These are phyloP conservation scores for Neofusicoccum ribis DNA, from an alignment of 2,329 filamentous ascomycete genomes.

Conservation along the genomic window DNA sequence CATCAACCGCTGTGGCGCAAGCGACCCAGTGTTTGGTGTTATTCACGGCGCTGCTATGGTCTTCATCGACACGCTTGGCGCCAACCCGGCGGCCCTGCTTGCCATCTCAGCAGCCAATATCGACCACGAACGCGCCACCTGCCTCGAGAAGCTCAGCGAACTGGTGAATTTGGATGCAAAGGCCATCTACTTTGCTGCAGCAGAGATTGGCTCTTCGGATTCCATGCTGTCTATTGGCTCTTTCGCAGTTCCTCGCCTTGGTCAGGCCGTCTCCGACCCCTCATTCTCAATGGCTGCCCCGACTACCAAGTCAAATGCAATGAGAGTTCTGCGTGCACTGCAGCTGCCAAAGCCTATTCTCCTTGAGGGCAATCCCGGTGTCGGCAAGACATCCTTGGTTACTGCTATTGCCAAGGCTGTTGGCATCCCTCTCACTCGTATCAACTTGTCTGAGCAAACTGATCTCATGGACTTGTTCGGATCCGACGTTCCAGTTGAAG, in stretches of 20 bases:
- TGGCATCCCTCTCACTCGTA: slow-evolving; percentile 81
- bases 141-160: slow-evolving; percentile 69
- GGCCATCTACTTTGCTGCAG: slow-evolving; percentile 63
- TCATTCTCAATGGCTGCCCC: slow-evolving; percentile 82
- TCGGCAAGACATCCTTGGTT: slow-evolving; percentile 94
- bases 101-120: slow-evolving; percentile 71
- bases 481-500: slow-evolving; percentile 92
- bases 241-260: slow-evolving; percentile 65
- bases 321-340: slow-evolving; percentile 85
- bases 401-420: slow-evolving; percentile 78
- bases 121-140: slow-evolving; percentile 68
- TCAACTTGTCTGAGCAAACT: slow-evolving; percentile 97
- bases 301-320: slow-evolving; percentile 85
- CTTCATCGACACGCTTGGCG: slow-evolving; percentile 91
- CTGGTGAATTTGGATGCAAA: slow-evolving; percentile 66
- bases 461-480: slow-evolving; percentile 97
- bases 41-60: slow-evolving; percentile 93
- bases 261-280: slow-evolving; percentile 53
- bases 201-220: slow-evolving; percentile 58
- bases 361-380: slow-evolving; percentile 94
- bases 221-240: slow-evolving; percentile 66
- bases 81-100: slow-evolving; percentile 87
- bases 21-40: slow-evolving; percentile 53
- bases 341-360: slow-evolving; percentile 89
- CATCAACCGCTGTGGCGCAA: slow-evolving; percentile 66